Evolutionary conservation across 2,329 filamentous ascomycete species (phyloP).

Genomic region (Beauveria medogensis): DNA sequence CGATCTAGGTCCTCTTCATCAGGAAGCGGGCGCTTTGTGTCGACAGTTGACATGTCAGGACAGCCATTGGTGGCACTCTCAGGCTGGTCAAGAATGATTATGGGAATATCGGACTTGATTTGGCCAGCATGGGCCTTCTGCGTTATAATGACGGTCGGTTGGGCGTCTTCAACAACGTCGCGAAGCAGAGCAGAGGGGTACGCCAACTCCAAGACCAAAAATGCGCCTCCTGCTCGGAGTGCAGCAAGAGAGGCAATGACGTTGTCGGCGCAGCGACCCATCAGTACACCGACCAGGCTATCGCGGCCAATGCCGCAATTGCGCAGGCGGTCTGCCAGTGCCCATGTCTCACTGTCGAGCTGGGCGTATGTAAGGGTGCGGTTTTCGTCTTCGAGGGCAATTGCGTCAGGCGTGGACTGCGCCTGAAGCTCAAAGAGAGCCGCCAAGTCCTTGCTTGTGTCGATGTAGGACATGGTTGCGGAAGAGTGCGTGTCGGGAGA

Average conservation of each 20-base stretch:
- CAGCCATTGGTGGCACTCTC: constrained; percentile 21
- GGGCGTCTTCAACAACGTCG: constrained; percentile 70
- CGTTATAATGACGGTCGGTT: constrained; percentile 63
- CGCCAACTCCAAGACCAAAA: constrained; percentile 71
- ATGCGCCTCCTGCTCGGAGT: constrained; percentile 71
- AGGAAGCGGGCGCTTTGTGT: constrained; percentile 44
- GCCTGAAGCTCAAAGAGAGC: constrained; percentile 65
- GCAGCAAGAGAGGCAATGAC: constrained; percentile 71
- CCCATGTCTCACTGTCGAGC: constrained; percentile 58
- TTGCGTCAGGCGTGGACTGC: constrained; percentile 55
- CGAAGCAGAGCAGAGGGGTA: constrained; percentile 67
- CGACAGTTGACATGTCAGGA: constrained; percentile 19
- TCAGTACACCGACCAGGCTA: constrained; percentile 64
- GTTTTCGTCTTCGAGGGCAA: constrained; percentile 65
- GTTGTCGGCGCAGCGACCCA: constrained; percentile 69
- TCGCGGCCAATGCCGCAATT: constrained; percentile 63
- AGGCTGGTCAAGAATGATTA: constrained; percentile 55
- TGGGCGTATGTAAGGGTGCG: constrained; percentile 63
- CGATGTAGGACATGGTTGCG: constrained; percentile 53
- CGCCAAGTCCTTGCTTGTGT: constrained; percentile 63
- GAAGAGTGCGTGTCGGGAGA: neutral
- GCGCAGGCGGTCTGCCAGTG: constrained; percentile 57
- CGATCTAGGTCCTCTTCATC: constrained; percentile 62
- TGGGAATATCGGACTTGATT: constrained; percentile 53
- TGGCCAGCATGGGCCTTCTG: constrained; percentile 55